phyloP scores from a whole-genome alignment of 2,329 filamentous ascomycete genomes.

The Epicoccum nigrum region DNA sequence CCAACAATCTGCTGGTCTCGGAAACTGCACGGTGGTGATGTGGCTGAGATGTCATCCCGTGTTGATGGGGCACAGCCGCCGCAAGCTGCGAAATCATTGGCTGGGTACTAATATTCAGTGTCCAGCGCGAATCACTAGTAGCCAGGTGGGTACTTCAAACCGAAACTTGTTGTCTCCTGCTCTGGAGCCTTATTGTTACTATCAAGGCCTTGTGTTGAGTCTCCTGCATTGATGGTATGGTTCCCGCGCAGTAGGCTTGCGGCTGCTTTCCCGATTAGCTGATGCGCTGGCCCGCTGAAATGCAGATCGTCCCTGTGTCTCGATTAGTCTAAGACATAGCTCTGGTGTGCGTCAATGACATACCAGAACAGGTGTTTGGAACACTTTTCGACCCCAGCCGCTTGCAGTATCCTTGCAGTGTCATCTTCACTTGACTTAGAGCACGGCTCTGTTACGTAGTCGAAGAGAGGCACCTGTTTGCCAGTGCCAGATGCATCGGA shows the following conservation, averaged over 20 bases:
- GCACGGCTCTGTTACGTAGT: slow-evolving; percentile 44
- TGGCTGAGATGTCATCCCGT: slow-evolving; percentile 27
- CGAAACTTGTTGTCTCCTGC: slow-evolving; percentile 27
- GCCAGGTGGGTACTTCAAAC: slow-evolving; percentile 41
- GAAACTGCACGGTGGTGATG: slow-evolving; percentile 20
- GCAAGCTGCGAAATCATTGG: neutral
- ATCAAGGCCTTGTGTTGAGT: slow-evolving; percentile 11
- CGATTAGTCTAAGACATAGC: slow-evolving; percentile 42
- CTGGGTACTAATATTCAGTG: slow-evolving; percentile 7
- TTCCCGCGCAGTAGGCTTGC: slow-evolving; percentile 42
- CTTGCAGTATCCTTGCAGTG: slow-evolving; percentile 28
- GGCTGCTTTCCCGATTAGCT: slow-evolving; percentile 46
- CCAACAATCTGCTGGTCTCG: slow-evolving; percentile 23
- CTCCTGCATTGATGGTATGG: slow-evolving; percentile 36
- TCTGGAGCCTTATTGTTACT: slow-evolving; percentile 20
- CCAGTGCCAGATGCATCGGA: slow-evolving; percentile 42
- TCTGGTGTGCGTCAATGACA: slow-evolving; percentile 31
- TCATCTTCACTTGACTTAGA: slow-evolving; percentile 25
- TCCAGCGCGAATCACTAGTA: slow-evolving; percentile 34
- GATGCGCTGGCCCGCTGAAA: slow-evolving; percentile 42
- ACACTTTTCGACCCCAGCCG: slow-evolving; percentile 39
- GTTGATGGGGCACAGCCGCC: slow-evolving; percentile 8
- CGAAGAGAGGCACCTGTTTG: slow-evolving; percentile 40
- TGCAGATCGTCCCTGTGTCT: slow-evolving; percentile 44
- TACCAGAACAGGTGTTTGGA: slow-evolving; percentile 46